Conservation (phyloP, 306 rosid genomes). For the Fragaria nilgerrensis region DNA sequence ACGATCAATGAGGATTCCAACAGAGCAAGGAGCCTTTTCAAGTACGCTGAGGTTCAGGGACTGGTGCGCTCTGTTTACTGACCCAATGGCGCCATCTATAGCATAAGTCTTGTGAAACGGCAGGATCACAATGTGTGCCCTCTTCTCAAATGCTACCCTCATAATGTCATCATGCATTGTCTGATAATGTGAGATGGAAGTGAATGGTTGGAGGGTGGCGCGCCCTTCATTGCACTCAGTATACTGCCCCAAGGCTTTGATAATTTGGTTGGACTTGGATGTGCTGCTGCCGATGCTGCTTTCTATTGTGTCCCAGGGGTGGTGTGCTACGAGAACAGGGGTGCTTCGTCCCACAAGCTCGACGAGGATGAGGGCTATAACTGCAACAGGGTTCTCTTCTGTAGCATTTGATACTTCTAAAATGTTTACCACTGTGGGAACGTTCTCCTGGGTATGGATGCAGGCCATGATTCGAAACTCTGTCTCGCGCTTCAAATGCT, state of each 20-base stretch:
- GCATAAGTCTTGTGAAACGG: conserved; percentile 69
- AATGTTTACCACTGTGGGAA: conserved; percentile 49
- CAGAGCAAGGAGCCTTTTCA: conserved; percentile 58
- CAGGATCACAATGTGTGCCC: conserved; percentile 45
- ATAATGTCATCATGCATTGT: conserved; percentile 47
- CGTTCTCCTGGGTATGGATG: conserved; percentile 37
- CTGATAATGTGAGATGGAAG: conserved; percentile 42
- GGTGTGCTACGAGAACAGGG: conserved; percentile 56
- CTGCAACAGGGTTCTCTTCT: conserved; percentile 38
- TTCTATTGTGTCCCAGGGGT: not conserved
- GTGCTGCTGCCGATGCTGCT: conserved; percentile 7
- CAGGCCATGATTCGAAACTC: conserved; percentile 58
- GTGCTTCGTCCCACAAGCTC: conserved; percentile 53
- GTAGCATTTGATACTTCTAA: conserved; percentile 62
- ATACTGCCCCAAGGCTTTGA: conserved; percentile 51
- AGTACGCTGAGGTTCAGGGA: conserved; percentile 46
- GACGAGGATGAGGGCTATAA: conserved; percentile 42
- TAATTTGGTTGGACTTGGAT: conserved; percentile 29
- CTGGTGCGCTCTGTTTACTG: conserved; percentile 27
- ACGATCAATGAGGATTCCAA: conserved; percentile 63
- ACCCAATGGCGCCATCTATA: conserved; percentile 48
- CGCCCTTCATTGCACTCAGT: conserved; percentile 33
- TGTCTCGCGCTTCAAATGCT: conserved; percentile 38
- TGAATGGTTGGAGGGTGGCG: conserved; percentile 42
- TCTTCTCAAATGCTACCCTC: conserved; percentile 33